phyloP scores from a whole-genome alignment of 2,329 filamentous ascomycete species.

The Cladosporium sp. region DNA sequence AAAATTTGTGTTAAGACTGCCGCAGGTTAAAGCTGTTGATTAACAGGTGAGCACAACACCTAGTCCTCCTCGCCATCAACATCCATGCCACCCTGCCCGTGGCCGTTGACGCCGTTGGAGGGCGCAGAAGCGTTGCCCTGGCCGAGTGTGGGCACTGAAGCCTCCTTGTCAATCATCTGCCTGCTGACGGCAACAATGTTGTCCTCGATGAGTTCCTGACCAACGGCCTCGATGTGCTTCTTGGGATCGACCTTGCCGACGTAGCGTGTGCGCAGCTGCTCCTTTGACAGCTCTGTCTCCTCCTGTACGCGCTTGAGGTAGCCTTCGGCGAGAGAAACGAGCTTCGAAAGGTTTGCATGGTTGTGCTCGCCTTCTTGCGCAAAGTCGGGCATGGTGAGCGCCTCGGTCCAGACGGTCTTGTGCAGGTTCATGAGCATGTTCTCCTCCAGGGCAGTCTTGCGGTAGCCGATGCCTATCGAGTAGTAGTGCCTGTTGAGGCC shows the following conservation, averaged over 20 bases:
- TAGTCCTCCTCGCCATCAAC: conserved; percentile 21
- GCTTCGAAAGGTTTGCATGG: conserved; percentile 78
- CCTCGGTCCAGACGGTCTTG: conserved; percentile 99
- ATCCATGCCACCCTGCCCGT: conserved; percentile 19
- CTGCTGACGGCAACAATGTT: conserved; percentile 98
- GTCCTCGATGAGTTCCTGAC: conserved; percentile 95
- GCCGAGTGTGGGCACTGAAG: conserved; percentile 76
- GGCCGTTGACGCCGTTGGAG: conserved; percentile 15
- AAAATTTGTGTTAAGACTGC: too few relatives aligned
- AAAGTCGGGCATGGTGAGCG: conserved; percentile 95
- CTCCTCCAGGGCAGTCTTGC: conserved; percentile 92
- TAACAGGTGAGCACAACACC: conserved; percentile 4
- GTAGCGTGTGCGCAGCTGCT: conserved; percentile 97
- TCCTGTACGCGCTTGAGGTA: conserved; percentile 99
- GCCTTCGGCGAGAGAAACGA: conserved; percentile 85
- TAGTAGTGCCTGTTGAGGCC: conserved; percentile 98
- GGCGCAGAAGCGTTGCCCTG: conserved; percentile 26
- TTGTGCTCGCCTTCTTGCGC: conserved; percentile 76
- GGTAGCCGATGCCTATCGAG: conserved; percentile 96
- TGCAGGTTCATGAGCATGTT: conserved; percentile 99
- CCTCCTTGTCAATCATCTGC: conserved; percentile 99
- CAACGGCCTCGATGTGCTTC: conserved; percentile 97
- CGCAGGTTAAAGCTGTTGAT: too few relatives aligned
- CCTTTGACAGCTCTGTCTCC: conserved; percentile 93
- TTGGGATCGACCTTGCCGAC: conserved; percentile 98